These are phyloP conservation scores for Oryza meyeriana DNA, from an alignment of 176 grass and related monocot genomes.

Conservation along the genomic window DNA sequence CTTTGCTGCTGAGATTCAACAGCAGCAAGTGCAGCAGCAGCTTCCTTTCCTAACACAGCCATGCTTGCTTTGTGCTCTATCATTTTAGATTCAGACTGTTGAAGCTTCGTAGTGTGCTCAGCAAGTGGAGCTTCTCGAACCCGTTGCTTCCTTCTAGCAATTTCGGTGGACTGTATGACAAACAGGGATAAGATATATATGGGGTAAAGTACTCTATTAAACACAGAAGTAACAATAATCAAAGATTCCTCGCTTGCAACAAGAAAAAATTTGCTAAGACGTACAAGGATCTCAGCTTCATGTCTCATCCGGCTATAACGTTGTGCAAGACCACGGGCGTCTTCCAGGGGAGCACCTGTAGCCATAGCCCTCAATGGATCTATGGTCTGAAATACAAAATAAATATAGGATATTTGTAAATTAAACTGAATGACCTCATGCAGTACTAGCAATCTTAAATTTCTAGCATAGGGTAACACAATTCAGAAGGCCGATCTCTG, in stretches of 20 bases:
- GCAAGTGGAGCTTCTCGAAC: slow-evolving; percentile 79
- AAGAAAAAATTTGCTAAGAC: not conserved
- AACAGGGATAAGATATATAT: slow-evolving; percentile 11
- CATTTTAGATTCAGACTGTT: slow-evolving; percentile 86
- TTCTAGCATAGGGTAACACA: not conserved
- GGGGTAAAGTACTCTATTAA: not conserved
- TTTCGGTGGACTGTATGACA: slow-evolving; percentile 75
- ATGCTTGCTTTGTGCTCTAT: slow-evolving; percentile 87
- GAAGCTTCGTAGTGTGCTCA: slow-evolving; percentile 84
- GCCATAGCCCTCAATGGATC: slow-evolving; percentile 89
- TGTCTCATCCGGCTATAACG: slow-evolving; percentile 98
- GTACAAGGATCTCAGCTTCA: slow-evolving; percentile 86
- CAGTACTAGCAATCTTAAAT: slow-evolving; percentile 3
- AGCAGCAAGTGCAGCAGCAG: slow-evolving; percentile 70
- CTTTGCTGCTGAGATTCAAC: slow-evolving; percentile 92
- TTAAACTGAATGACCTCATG: slow-evolving; percentile 6
- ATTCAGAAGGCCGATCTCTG: slow-evolving; percentile 25
- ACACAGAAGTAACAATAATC: slow-evolving; percentile 13
- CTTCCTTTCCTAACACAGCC: slow-evolving; percentile 97
- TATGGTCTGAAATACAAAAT: slow-evolving; percentile 62
- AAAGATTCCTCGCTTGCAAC: slow-evolving; percentile 1
- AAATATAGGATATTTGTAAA: slow-evolving; percentile 27
- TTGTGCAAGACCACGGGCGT: slow-evolving; percentile 88
- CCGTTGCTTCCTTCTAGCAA: slow-evolving; percentile 81
- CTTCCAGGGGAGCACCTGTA: slow-evolving; percentile 71